Evolutionary conservation across 768 basidiomycete species (phyloP), one percentile per base, ranked within the genome.

Genomic region (Tubosaeta sp.): DNA sequence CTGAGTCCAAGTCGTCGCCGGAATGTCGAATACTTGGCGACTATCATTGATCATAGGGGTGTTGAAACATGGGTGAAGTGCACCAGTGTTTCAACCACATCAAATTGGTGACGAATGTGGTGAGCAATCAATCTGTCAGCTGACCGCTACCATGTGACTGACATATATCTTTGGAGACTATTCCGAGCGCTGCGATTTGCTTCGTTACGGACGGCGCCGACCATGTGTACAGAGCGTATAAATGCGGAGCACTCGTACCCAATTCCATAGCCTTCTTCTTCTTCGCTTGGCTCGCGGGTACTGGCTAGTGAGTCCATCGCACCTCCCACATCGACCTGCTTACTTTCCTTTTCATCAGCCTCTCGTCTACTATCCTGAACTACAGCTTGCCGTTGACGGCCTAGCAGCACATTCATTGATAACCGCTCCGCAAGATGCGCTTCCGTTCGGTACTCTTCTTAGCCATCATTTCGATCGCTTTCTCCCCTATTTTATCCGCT

Each of bases 141-240:
- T 22, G 22, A 22, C 22, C 22, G 22, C 22, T 22, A 22, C 22
- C n/a, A 8, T 37, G 16, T 37, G 35, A 37, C n/a, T 5, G 35
- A 3, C 22, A 22, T 22, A 22, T 22, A 22, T 22, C 22, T 22
- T 77, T 77, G 31, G 74, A 63, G 7, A 79, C 75, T 6, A 88
- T 81, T 57, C 88, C 86, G 29, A 89, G 77, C 1, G 82, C 78
- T 41, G 84, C 78, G 22, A 6, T 4, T 35, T 33, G 12, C 13
- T 33, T 33, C 33, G 13, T 22, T 22, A 11, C 3, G 12, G 13
- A 10, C 16, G 13, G 13, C 16, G 13, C 34, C 32, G 7, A n/a
- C 34, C 16, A 6, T 16, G 34, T 16, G 5, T 35, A 16, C 34
- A n/a, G 34, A n/a, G 6, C 6, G 14, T 16, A 35, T 38, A 38